A percentile compares a stretch with the other conserved stretches of the same genome.
phyloP scores from a whole-genome alignment of 176 grass and related monocot genomes.

The Phoenix dactylifera region DNA sequence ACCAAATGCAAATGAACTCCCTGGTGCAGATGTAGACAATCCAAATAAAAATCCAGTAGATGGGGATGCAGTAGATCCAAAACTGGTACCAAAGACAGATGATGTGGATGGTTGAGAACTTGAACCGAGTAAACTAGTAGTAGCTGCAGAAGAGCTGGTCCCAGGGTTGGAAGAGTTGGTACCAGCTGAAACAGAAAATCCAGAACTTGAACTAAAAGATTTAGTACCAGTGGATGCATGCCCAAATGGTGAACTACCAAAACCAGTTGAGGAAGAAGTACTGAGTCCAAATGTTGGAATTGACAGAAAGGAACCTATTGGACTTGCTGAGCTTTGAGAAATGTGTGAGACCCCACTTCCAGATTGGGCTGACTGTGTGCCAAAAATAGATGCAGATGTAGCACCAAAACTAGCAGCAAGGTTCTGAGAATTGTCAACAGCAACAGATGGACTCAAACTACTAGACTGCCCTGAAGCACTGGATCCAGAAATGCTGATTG shows the following conservation, averaged over 20 bases:
- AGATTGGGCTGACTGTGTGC: slow-evolving; percentile 17
- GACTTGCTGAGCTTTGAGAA: slow-evolving; percentile 25
- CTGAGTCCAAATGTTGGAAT: slow-evolving; percentile 22
- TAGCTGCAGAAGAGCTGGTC: neutral
- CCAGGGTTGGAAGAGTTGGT: neutral
- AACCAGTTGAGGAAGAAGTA: slow-evolving; percentile 35
- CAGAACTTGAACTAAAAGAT: slow-evolving; percentile 1
- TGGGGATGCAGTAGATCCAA: slow-evolving; percentile 35
- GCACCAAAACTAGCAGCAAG: slow-evolving; percentile 4
- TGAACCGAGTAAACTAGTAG: slow-evolving; percentile 17
- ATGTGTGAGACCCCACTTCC: slow-evolving; percentile 17
- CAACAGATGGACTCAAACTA: slow-evolving; percentile 23
- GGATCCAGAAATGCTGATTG: slow-evolving; percentile 30
- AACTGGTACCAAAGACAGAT: slow-evolving; percentile 22
- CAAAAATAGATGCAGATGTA: slow-evolving; percentile 17
- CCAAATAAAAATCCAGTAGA: slow-evolving; percentile 42
- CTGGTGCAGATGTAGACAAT: slow-evolving; percentile 25
- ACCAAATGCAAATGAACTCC: slow-evolving; percentile 37
- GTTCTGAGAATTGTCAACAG: slow-evolving; percentile 20
- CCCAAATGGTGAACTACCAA: slow-evolving; percentile 40
- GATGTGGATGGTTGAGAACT: slow-evolving; percentile 20
- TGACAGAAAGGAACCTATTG: slow-evolving; percentile 16
- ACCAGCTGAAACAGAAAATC: slow-evolving; percentile 5
- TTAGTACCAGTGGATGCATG: slow-evolving; percentile 19
- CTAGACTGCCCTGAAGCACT: slow-evolving; percentile 32